Percentiles rank a stretch among this genome's conserved stretches.
Conservation (phyloP, 1,139 yeast species). For the Suhomyces chickasaworum region DNA sequence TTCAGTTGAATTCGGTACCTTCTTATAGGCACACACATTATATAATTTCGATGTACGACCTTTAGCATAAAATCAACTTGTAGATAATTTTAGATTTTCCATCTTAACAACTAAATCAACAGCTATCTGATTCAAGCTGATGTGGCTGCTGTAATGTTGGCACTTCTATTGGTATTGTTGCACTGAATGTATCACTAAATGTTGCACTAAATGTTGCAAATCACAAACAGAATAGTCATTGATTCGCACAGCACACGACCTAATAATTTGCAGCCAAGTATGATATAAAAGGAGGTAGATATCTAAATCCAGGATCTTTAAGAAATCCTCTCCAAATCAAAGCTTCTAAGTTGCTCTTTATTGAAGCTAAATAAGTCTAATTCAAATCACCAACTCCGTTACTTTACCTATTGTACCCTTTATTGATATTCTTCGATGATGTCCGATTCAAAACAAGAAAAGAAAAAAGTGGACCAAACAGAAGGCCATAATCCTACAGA, state of each 20-base stretch:
- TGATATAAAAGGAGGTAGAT: not conserved
- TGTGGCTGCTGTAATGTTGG: no score
- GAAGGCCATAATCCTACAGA: not conserved
- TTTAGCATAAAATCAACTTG: not conserved
- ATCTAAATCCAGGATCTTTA: not conserved
- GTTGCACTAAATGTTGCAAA: no score
- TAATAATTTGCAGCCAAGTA: not conserved
- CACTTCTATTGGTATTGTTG: no score
- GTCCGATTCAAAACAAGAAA: not conserved
- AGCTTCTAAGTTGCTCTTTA: not conserved
- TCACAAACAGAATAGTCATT: no score
- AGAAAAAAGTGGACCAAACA: not conserved
- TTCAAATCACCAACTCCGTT: not conserved
- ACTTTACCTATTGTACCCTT: not conserved
- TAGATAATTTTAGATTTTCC: not conserved
- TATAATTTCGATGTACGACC: conserved; percentile 4
- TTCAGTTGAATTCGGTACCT: conserved; percentile 7
- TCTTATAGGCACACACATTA: conserved; percentile 4
- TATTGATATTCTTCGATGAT: not conserved
- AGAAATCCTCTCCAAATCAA: not conserved
- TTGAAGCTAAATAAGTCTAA: not conserved
- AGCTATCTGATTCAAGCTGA: no score
- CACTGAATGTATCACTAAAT: no score
- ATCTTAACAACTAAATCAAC: no score
- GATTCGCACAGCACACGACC: not conserved